Evolutionary conservation across 2,329 filamentous ascomycete species (phyloP), one percentile per base, ranked within the genome.

Genomic region (Hypoxylon sp.): DNA sequence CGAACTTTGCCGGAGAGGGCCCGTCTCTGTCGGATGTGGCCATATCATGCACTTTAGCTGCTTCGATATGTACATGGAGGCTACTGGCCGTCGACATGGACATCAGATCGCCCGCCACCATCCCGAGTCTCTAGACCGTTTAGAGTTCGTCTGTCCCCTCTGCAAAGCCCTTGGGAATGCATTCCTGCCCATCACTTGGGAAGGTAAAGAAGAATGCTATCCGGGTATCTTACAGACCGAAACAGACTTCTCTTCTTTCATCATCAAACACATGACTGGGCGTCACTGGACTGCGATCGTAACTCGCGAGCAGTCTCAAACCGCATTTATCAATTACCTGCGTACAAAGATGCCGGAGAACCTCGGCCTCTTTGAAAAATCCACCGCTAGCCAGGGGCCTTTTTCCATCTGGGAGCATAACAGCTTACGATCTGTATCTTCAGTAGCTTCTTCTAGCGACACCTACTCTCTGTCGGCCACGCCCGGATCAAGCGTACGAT

Each of bases 1-100:
- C 6, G 82, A 85, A 8, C 83, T 88, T 41, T 88, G 88, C 32
- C 83, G 85, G 26, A 82, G 86, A 17, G 95, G 94, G 0, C 91
- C 94, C 0, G 90, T 98, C 1, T 92, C 94, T 10, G 92, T 91
- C 34, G 93, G 94, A 8, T 99, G 95, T 77, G 95, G 95, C 2
- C 95, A 99, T 76, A 96, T 99, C 73, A 99, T 99, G 95, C 95
- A 99, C 77, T 98, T 92, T 76, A 89, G 87, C 70, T 99, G 95
- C 79, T 99, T 99, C 74, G 93, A 97, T 72, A 87, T 91, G 41
- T 99, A 98, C 74, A 91, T 92, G 68, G 87, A 91, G 47, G 93
- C 94, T 3, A 97, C 93, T 0, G 84, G 89, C 55, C 86, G 94
- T 63, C 87, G 95, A 39, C 96, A 99, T 74, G 87, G 87, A 19